Percentiles rank a stretch among this genome's conserved stretches.
phyloP scores from a whole-genome alignment of 129 eudicot genomes.

The Silybum marianum region DNA sequence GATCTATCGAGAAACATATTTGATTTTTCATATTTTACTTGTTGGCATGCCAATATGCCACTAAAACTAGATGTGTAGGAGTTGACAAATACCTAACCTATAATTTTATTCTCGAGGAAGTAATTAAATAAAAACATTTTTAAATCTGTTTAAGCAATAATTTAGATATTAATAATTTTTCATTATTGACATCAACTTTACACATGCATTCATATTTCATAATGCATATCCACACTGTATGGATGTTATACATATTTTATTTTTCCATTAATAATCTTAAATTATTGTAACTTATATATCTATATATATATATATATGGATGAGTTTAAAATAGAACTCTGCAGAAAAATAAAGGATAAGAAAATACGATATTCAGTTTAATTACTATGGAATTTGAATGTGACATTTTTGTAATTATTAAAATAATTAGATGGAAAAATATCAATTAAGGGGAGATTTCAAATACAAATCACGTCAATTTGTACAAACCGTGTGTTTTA shows the following conservation, averaged over 20 bases:
- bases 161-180: background rate
- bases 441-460: too few species aligned
- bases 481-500: too few species aligned
- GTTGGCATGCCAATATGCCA: background rate
- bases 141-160: background rate
- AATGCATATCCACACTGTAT: conserved; percentile 2
- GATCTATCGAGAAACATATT: background rate
- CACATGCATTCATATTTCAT: conserved; percentile 5
- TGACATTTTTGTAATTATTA: background rate
- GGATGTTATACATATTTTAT: background rate
- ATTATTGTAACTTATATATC: background rate
- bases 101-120: background rate
- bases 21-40: background rate
- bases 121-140: background rate
- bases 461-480: too few species aligned
- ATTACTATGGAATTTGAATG: background rate
- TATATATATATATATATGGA: too few species aligned
- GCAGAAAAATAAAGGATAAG: background rate
- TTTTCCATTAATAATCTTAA: too few species aligned
- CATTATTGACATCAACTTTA: background rate
- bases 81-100: conserved; percentile 1
- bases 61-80: background rate
- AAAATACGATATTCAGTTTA: background rate
- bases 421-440: background rate
- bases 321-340: background rate